A percentile compares a stretch with the other conserved stretches of the same genome.
These are phyloP conservation scores for Colletotrichum horii DNA, from an alignment of 2,329 filamentous ascomycete genomes.

Conservation along the genomic window DNA sequence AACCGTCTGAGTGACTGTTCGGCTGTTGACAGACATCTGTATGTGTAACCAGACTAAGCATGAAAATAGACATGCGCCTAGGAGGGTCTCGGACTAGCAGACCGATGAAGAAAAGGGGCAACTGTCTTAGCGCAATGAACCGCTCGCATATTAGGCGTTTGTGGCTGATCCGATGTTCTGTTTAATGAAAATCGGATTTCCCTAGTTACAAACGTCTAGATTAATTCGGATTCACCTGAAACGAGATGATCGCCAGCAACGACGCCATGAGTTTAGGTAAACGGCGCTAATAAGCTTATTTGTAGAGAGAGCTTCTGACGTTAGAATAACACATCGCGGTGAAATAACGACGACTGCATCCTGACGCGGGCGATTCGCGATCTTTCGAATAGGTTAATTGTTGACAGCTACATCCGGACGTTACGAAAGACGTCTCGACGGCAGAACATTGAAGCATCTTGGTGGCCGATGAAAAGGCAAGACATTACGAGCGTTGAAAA, in stretches of 20 bases:
- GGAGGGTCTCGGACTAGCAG: neutral
- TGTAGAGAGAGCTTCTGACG: neutral
- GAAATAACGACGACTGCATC: neutral
- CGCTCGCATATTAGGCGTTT: neutral
- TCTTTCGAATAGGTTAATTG: accelerated
- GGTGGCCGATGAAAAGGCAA: accelerated
- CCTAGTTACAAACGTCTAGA: neutral
- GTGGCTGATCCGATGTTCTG: neutral
- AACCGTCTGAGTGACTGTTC: neutral
- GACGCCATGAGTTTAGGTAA: neutral
- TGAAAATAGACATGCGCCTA: neutral
- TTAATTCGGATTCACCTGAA: neutral
- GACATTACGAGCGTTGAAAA: accelerated
- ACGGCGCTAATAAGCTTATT: neutral
- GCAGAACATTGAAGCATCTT: accelerated
- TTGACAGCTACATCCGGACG: neutral
- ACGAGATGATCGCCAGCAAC: neutral
- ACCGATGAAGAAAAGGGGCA: neutral
- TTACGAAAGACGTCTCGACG: accelerated
- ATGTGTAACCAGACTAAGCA: neutral
- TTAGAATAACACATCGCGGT: neutral
- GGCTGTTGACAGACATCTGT: neutral
- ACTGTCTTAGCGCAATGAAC: neutral
- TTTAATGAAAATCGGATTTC: neutral
- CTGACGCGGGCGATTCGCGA: neutral